These are phyloP conservation scores for Penicillium soppii DNA, from an alignment of 495 filamentous ascomycete species.

Conservation along the genomic window DNA sequence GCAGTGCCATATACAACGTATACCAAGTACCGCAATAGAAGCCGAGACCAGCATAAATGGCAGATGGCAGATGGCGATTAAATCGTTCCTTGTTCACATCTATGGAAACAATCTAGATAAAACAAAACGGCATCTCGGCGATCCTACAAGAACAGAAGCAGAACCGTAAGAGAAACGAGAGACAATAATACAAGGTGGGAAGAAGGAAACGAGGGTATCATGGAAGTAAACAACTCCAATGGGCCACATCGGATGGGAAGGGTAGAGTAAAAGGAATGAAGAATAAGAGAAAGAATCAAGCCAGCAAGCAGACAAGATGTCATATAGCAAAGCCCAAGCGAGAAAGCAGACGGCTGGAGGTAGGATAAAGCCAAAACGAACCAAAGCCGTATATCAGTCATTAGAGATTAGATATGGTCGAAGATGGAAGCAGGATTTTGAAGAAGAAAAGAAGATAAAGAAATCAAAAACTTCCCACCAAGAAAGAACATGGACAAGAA, in stretches of 20 bases:
- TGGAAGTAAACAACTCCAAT: constrained; percentile 8
- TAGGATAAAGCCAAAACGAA: not conserved
- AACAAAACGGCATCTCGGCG: too few species aligned
- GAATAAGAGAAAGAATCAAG: not conserved
- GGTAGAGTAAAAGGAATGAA: not conserved
- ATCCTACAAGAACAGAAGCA: too few species aligned
- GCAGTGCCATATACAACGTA: too few species aligned
- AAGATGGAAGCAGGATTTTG: constrained; percentile 6
- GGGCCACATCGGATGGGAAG: not conserved
- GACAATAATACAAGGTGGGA: constrained; percentile 13
- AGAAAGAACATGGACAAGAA: constrained; percentile 8
- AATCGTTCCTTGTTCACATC: not conserved
- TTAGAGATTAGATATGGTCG: constrained; percentile 30
- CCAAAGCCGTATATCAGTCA: constrained; percentile 18
- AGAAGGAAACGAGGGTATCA: constrained; percentile 21
- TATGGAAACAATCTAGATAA: not conserved
- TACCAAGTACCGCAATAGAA: too few species aligned
- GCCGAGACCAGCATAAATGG: too few species aligned
- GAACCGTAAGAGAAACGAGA: not conserved
- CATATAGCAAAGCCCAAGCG: not conserved
- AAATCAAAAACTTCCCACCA: not conserved
- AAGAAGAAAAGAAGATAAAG: not conserved
- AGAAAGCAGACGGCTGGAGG: constrained; percentile 7
- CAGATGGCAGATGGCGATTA: not conserved
- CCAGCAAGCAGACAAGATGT: not conserved